Evolutionary conservation across 768 basidiomycete genomes (phyloP).

Genomic region (Hygrophoropsis aurantiaca): DNA sequence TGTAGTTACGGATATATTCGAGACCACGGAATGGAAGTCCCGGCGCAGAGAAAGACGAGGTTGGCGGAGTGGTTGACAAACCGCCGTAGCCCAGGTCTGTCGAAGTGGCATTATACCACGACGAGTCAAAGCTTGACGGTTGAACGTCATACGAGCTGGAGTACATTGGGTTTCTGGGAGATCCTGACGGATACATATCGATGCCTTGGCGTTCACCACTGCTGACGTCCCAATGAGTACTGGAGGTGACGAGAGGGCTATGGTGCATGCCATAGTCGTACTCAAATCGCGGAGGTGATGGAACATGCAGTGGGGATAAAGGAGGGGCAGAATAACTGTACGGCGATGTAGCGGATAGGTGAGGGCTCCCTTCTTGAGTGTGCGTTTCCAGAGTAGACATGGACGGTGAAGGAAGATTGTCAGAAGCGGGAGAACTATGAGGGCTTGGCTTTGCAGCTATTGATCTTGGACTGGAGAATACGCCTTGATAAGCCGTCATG

Average conservation of each 20-base stretch:
- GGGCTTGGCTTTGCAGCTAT: constrained; percentile 50
- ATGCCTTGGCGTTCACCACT: constrained; percentile 37
- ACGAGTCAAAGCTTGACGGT: constrained; percentile 39
- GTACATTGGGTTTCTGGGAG: constrained; percentile 36
- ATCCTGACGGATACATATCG: constrained; percentile 44
- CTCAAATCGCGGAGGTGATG: constrained; percentile 46
- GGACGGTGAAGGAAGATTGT: constrained; percentile 68
- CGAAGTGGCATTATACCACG: constrained; percentile 31
- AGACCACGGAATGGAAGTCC: constrained; percentile 84
- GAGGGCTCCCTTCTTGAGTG: constrained; percentile 56
- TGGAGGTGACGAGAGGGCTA: constrained; percentile 24
- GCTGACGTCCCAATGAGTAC: constrained; percentile 45
- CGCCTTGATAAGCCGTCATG: constrained; percentile 47
- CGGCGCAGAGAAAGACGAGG: constrained; percentile 63
- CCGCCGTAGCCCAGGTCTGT: constrained; percentile 41
- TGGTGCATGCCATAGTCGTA: constrained; percentile 51
- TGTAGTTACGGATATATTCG: constrained; percentile 81
- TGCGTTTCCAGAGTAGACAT: constrained; percentile 49
- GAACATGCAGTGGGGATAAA: constrained; percentile 50
- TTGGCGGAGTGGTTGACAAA: constrained; percentile 58
- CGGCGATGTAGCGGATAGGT: constrained; percentile 42
- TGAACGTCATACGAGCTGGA: constrained; percentile 44
- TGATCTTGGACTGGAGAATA: constrained; percentile 55
- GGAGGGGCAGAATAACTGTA: constrained; percentile 46
- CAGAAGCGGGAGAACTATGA: constrained; percentile 76